These are phyloP conservation scores for Myxozyma mucilagina DNA, from an alignment of 805 yeast species.

Conservation along the genomic window DNA sequence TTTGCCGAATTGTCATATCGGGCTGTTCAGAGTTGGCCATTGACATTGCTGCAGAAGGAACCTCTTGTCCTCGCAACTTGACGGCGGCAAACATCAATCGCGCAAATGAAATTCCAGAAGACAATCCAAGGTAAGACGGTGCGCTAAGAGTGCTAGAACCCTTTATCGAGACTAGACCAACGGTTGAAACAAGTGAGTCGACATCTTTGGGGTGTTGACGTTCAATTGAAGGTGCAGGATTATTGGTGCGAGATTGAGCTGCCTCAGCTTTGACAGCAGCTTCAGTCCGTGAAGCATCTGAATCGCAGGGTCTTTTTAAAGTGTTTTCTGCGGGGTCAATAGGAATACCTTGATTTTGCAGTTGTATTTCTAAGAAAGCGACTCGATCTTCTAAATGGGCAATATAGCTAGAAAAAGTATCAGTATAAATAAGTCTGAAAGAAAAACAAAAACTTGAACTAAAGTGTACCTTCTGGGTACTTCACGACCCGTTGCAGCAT, in stretches of 20 bases:
- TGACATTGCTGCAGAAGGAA: conserved; percentile 32
- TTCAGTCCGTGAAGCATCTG: not conserved
- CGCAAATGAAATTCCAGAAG: conserved; percentile 68
- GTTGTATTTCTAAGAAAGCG: conserved; percentile 53
- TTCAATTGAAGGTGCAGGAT: not conserved
- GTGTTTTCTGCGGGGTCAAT: conserved; percentile 33
- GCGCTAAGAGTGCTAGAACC: conserved; percentile 32
- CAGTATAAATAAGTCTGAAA: not conserved
- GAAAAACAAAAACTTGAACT: not conserved
- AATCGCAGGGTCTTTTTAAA: not conserved
- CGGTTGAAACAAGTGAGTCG: conserved; percentile 35
- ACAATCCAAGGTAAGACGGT: conserved; percentile 38
- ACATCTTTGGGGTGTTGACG: conserved; percentile 26
- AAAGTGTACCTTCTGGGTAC: conserved; percentile 63
- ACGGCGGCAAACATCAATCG: conserved; percentile 76
- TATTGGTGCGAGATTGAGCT: not conserved
- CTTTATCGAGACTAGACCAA: conserved; percentile 37
- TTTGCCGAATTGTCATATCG: conserved; percentile 34
- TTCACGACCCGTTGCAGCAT: conserved; percentile 85
- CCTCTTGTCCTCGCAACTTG: conserved; percentile 44
- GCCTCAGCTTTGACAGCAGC: conserved; percentile 1
- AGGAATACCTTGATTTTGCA: conserved; percentile 48
- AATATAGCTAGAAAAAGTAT: conserved; percentile 47
- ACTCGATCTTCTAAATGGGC: conserved; percentile 69
- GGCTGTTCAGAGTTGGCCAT: conserved; percentile 30